A percentile compares a stretch with the other conserved stretches of the same genome.
These are phyloP conservation scores for Aspergillus kassunensis DNA, from an alignment of 495 filamentous ascomycete genomes.

Conservation along the genomic window DNA sequence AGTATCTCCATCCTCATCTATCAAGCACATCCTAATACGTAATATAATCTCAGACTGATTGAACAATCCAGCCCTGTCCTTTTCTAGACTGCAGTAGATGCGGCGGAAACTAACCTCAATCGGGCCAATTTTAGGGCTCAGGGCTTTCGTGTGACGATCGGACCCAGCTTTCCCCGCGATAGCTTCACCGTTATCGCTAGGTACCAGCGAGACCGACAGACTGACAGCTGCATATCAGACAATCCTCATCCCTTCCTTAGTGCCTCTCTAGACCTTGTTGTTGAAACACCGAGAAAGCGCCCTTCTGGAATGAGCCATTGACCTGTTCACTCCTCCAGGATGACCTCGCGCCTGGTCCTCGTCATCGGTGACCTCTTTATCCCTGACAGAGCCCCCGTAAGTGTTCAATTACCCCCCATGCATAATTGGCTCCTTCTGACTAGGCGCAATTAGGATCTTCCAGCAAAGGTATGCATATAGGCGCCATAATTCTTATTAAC, in stretches of 20 bases:
- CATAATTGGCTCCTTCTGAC: conserved; percentile 12
- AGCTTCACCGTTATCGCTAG: conserved; percentile 23
- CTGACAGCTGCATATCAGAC: conserved; percentile 8
- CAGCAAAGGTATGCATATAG: conserved; percentile 67
- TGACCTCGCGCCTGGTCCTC: conserved; percentile 81
- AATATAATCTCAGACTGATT: too few relatives aligned
- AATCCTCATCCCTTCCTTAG: background rate
- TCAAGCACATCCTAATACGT: too few relatives aligned
- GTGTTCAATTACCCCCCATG: conserved; percentile 15
- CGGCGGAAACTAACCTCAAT: background rate
- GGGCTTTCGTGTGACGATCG: conserved; percentile 17
- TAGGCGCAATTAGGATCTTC: conserved; percentile 65
- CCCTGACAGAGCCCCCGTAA: conserved; percentile 84
- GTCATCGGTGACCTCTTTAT: conserved; percentile 98
- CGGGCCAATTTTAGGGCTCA: conserved; percentile 27
- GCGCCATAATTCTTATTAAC: background rate
- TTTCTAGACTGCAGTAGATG: conserved; percentile 1
- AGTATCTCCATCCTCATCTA: too few relatives aligned
- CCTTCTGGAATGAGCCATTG: conserved; percentile 29
- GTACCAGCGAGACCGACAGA: conserved; percentile 5
- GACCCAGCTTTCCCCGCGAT: conserved; percentile 35
- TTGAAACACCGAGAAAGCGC: background rate
- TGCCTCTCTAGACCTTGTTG: background rate
- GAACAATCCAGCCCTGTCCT: background rate
- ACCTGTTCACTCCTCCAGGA: conserved; percentile 31